Conservation (phyloP, 73 alveolate species). For the Paramecium primaurelia region DNA sequence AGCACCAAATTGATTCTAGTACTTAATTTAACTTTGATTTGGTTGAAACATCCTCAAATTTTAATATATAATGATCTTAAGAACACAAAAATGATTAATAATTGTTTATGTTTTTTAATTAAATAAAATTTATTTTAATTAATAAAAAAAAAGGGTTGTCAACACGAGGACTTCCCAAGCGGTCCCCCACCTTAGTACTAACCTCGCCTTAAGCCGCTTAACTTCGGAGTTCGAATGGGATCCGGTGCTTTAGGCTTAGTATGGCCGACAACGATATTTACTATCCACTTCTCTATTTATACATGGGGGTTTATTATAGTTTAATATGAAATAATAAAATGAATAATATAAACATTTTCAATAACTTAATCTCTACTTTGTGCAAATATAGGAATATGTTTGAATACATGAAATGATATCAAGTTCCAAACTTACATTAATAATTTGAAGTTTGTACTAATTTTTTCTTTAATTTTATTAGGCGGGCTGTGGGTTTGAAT, state of each 20-base stretch:
- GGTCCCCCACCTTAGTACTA: conserved; percentile 99
- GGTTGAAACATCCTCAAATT: not conserved
- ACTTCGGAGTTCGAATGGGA: conserved; percentile 99
- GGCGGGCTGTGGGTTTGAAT: too few relatives aligned
- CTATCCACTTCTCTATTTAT: too few relatives aligned
- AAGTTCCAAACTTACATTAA: too few relatives aligned
- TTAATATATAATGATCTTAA: not conserved
- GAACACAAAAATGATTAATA: not conserved
- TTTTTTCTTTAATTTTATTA: too few relatives aligned
- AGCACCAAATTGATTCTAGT: not conserved
- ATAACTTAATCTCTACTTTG: too few relatives aligned
- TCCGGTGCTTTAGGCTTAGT: conserved; percentile 99
- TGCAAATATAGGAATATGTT: too few relatives aligned
- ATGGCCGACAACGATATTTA: conserved; percentile 94
- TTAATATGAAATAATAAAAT: too few relatives aligned
- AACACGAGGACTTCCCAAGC: conserved; percentile 98
- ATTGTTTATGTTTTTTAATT: not conserved
- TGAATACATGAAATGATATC: too few relatives aligned
- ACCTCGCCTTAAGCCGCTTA: conserved; percentile 99
- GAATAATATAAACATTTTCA: too few relatives aligned
- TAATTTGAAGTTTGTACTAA: too few relatives aligned
- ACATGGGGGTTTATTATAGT: too few relatives aligned
- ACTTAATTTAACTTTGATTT: not conserved
- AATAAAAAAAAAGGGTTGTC: conserved; percentile 74
- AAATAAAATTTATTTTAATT: not conserved